Percentiles rank a stretch among this genome's conserved stretches.
Conservation (phyloP, 2,329 filamentous ascomycete species). For the Aurifilum marmelostoma region DNA sequence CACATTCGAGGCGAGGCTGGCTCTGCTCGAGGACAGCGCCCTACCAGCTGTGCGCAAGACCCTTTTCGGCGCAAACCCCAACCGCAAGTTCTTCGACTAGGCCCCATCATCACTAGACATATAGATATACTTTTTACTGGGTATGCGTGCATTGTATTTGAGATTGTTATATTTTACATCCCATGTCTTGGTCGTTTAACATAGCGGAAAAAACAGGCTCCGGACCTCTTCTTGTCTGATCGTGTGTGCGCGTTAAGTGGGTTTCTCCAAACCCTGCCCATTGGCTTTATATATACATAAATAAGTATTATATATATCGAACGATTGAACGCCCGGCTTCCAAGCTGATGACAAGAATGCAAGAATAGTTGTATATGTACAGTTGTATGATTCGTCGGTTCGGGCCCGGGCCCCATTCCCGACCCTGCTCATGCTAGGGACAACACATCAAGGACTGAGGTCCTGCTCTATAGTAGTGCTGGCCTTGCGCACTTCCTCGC, state of each 20-base stretch:
- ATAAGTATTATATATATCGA: background rate
- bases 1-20: constrained; percentile 90
- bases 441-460: background rate
- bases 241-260: background rate
- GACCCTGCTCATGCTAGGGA: background rate
- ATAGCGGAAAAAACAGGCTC: constrained; percentile 20
- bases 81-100: constrained; percentile 95
- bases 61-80: constrained; percentile 91
- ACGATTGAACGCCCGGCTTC: background rate
- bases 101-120: constrained; percentile 7
- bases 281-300: constrained; percentile 4
- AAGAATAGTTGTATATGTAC: background rate
- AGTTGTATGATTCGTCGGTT: background rate
- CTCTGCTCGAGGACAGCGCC: constrained; percentile 80
- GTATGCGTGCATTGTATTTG: constrained; percentile 21
- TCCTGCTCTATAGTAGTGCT: constrained; percentile 9
- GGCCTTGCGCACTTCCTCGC: background rate
- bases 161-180: constrained; percentile 4
- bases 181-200: constrained; percentile 21
- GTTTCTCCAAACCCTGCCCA: background rate
- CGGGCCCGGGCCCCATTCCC: background rate
- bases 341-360: background rate
- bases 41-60: constrained; percentile 83
- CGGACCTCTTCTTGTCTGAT: background rate
- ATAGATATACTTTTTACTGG: background rate